Percentiles rank a stretch among this genome's conserved stretches.
phyloP scores from a whole-genome alignment of 2,329 filamentous ascomycete species.

The Chaetomium sp. region DNA sequence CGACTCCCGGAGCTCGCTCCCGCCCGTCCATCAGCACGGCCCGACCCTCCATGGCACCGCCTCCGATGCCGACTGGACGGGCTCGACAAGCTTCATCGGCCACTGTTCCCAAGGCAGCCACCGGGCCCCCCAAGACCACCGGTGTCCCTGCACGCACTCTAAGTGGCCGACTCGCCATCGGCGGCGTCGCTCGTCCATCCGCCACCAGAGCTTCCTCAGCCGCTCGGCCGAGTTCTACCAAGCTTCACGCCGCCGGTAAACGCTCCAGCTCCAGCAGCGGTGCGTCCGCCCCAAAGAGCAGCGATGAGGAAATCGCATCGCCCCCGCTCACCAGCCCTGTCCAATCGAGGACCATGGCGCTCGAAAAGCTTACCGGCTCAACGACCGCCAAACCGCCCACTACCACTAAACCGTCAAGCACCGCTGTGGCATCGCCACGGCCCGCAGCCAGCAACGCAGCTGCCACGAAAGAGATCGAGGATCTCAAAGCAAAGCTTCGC shows the following conservation, averaged over 20 bases:
- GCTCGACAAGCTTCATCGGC: conserved; percentile 47
- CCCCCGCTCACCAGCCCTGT: conserved; percentile 56
- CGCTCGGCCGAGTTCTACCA: conserved; percentile 49
- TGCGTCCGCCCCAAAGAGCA: conserved; percentile 52
- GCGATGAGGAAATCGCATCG: conserved; percentile 49
- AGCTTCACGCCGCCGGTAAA: conserved; percentile 40
- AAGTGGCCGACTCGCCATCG: conserved; percentile 44
- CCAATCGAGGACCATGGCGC: conserved; percentile 51
- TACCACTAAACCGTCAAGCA: conserved; percentile 36
- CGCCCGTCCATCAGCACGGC: conserved; percentile 57
- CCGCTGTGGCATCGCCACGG: conserved; percentile 32
- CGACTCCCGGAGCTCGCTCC: conserved; percentile 51
- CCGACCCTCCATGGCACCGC: conserved; percentile 70
- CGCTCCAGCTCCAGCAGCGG: conserved; percentile 40
- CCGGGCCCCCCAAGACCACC: conserved; percentile 42
- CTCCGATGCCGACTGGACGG: conserved; percentile 52
- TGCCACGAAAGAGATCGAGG: conserved; percentile 69
- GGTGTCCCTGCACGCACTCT: conserved; percentile 43
- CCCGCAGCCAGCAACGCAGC: conserved; percentile 40
- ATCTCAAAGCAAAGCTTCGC: conserved; percentile 83
- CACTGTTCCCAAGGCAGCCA: conserved; percentile 37
- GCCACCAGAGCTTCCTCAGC: conserved; percentile 51
- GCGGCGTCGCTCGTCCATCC: conserved; percentile 42
- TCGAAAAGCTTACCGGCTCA: conserved; percentile 53
- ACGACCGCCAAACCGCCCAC: conserved; percentile 36